Conservation (phyloP, 306 rosid genomes). For the Ormosia emarginata region DNA sequence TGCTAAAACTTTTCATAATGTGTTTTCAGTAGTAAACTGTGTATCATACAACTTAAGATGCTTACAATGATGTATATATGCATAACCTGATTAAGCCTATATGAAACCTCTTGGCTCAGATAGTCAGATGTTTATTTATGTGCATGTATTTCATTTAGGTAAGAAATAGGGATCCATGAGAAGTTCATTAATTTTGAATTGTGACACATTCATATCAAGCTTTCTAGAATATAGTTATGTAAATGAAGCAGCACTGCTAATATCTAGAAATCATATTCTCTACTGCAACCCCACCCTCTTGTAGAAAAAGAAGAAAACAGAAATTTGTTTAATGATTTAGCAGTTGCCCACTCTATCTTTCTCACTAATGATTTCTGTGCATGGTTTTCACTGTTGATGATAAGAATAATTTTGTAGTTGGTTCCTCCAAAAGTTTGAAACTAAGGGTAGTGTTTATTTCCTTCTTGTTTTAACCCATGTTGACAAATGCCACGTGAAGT, state of each 20-base stretch:
- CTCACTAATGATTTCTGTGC: neutral
- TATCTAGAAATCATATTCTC: neutral
- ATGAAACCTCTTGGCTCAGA: neutral
- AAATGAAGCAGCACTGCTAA: neutral
- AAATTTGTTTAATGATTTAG: neutral
- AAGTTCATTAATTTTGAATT: neutral
- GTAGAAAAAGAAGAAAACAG: neutral
- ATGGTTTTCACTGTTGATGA: neutral
- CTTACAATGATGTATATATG: neutral
- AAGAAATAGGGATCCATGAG: neutral
- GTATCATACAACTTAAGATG: neutral
- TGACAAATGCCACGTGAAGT: neutral
- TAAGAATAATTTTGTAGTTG: neutral
- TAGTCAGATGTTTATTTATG: slow-evolving; percentile 4
- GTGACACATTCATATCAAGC: neutral
- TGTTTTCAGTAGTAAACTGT: neutral
- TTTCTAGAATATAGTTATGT: neutral
- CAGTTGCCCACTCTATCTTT: neutral
- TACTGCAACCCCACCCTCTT: neutral
- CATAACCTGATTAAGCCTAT: neutral
- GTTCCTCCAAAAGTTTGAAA: neutral
- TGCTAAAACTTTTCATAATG: neutral
- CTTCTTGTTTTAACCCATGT: neutral
- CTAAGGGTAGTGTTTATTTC: neutral
- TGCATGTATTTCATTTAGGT: neutral